Evolutionary conservation across 2,329 filamentous ascomycete species (phyloP), one percentile per base, ranked within the genome.

Genomic region (Xylariaceae sp.): DNA sequence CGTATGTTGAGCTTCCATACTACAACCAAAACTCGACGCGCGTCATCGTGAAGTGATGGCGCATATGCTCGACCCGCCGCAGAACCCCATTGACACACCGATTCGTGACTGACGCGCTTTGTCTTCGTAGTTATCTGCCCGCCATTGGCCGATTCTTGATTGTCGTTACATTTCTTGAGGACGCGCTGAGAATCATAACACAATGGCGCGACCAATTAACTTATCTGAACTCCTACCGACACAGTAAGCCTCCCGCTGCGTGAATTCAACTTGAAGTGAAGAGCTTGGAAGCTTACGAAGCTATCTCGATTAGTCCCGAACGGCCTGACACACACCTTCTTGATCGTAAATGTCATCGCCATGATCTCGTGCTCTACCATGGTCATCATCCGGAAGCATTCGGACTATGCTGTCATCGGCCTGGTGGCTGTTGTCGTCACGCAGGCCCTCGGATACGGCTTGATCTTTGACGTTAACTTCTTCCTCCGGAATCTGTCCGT

Each of bases 401-500:
- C 90, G 62, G 92, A 95, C 74, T 92, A 91, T 73, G 94, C 92
- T 56, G 94, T 97, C 56, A 84, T 78, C 58, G 94, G 92, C 59
- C 87, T 99, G 60, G 88, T 96, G 71, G 87, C 78, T 51, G 94
- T 99, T 51, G 92, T 99, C 50, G 74, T 99, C 59, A 87, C 91
- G 35, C 94, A 99, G 75, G 94, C 92, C 26, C 83, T 99, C 53
- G 94, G 94, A 65, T 99, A 99, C 72, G 94, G 94, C 56, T 83
- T 99, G 60, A 96, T 99, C 73, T 97, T 99, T 73, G 94, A 99
- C 74, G 83, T 97, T 70, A 99, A 97, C 84, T 99, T 99, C 81
- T 99, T 99, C 85, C 87, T 99, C 62, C 91, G 94, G 75, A 99
- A 99, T 72, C 80, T 99, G 59, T 96, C 91, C 62, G 94, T 99